Base-by-base conservation (phyloP, 805 yeast genomes). In the Jamesozyma rosinii region DNA sequence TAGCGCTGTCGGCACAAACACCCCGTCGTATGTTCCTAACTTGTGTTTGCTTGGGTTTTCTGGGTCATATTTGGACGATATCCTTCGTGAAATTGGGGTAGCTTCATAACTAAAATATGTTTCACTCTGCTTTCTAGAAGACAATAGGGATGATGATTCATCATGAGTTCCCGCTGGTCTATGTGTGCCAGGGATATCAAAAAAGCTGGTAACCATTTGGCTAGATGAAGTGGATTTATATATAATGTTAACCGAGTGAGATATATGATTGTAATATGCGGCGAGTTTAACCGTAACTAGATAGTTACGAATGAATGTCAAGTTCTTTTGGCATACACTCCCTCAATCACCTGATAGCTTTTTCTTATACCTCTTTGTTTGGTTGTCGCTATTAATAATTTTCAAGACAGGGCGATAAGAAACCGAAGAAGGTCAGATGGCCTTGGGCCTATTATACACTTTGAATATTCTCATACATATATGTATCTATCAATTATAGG, bases 1-100 rank as follows among this genome's bases (percentile, higher is more conserved):
- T 34, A 92, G 69, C 0, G 95, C 77, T 0, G 97, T 92, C 10
- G 99, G 98, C 14, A 92, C 73, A 57, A 94, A 89, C 2, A 89
- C 97, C 14, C 97, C 97, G 45, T 78, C 81, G 48, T 81, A 79
- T 0, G 96, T 90, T 35, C 81, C 87, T 40, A 89, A 66, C 54
- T 89, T 89, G 37, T 57, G 47, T 24, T 53, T 59, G 32, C 61
- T 55, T 4, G 63, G 63, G 26, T 64, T 57, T 5, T 51, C 49
- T 6, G 61, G 59, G 42, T 63, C 68, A 46, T 51, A 48, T 44
- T 46, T 61, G 2, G 63, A 61, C 1, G 63, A 58, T 9, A 48
- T 39, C 32, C 53, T 58, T 33, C 52, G 49, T 17, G 48, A 44
- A 24, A 40, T 38, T 8, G 58, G 57, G 10, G 60, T 54, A 1